Percentiles rank a stretch among this genome's conserved stretches.
Conservation (phyloP, 2,329 filamentous ascomycete genomes). For the Clathrospora elynae region DNA sequence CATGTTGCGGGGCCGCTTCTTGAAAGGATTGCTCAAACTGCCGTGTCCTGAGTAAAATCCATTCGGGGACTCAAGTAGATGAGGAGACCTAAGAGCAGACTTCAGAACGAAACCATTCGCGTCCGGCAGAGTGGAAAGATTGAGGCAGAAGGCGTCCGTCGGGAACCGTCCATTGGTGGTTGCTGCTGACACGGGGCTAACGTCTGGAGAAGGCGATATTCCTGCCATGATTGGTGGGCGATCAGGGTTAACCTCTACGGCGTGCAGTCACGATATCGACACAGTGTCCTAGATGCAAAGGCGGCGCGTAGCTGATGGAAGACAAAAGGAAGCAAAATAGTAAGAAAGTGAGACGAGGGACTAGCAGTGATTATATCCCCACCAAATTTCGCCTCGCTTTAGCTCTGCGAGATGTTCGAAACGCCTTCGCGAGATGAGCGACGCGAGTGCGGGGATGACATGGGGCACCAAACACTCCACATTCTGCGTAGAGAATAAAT, state of each 20-base stretch:
- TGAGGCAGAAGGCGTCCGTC: conserved; percentile 49
- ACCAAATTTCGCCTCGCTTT: conserved; percentile 27
- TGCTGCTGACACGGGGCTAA: conserved; percentile 51
- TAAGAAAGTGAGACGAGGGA: conserved; percentile 13
- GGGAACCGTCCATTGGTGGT: conserved; percentile 48
- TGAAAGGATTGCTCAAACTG: conserved; percentile 40
- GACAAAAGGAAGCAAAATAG: conserved; percentile 1
- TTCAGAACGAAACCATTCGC: conserved; percentile 46
- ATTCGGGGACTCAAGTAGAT: conserved; percentile 48
- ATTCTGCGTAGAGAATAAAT: conserved; percentile 37
- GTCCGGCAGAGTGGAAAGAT: conserved; percentile 47
- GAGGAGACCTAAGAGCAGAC: conserved; percentile 46
- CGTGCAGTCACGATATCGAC: conserved; percentile 36
- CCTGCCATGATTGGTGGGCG: conserved; percentile 49
- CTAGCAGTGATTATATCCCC: conserved; percentile 32
- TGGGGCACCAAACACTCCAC: conserved; percentile 40
- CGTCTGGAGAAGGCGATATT: conserved; percentile 50
- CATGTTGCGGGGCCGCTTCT: conserved; percentile 50
- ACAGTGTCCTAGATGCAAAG: conserved; percentile 14
- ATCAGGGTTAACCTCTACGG: conserved; percentile 27
- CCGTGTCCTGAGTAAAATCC: conserved; percentile 38
- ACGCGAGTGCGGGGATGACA: conserved; percentile 43
- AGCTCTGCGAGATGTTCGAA: conserved; percentile 25
- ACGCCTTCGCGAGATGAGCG: conserved; percentile 38
- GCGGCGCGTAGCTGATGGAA: conserved; percentile 8